Evolutionary conservation across 495 filamentous ascomycete species (phyloP).

Genomic region (Rhypophila decipiens): DNA sequence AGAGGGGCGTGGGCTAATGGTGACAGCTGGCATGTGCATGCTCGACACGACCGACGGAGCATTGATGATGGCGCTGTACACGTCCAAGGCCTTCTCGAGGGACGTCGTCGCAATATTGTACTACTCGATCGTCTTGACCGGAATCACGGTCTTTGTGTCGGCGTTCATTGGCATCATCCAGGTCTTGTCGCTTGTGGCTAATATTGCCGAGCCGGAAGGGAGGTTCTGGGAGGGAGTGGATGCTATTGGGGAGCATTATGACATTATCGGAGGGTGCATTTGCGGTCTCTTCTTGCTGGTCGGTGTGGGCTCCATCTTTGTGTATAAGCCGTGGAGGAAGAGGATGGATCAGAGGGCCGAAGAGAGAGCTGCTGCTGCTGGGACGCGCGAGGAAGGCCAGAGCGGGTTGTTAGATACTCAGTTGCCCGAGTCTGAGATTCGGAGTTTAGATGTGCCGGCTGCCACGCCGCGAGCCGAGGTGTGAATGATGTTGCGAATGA

Average conservation of each 20-base stretch:
- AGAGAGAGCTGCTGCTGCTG: neutral
- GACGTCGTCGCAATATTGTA: conserved; percentile 86
- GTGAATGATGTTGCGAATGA: too few relatives aligned
- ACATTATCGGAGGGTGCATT: conserved; percentile 79
- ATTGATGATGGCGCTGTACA: conserved; percentile 92
- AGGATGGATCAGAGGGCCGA: conserved; percentile 23
- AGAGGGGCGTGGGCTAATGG: conserved; percentile 6
- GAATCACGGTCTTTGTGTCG: conserved; percentile 81
- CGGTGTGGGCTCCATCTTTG: conserved; percentile 60
- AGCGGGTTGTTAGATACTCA: too few relatives aligned
- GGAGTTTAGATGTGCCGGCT: too few relatives aligned
- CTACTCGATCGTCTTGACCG: conserved; percentile 86
- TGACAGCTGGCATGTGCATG: conserved; percentile 76
- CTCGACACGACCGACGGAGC: conserved; percentile 88
- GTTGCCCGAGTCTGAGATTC: too few relatives aligned
- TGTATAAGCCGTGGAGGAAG: conserved; percentile 73
- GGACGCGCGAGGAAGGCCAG: too few relatives aligned
- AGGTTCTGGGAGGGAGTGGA: conserved; percentile 83
- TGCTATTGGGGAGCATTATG: conserved; percentile 70
- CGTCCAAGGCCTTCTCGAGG: conserved; percentile 61
- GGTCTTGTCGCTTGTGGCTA: conserved; percentile 66
- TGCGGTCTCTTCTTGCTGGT: conserved; percentile 77
- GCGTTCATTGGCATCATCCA: conserved; percentile 82
- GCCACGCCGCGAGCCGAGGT: too few relatives aligned
- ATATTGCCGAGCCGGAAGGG: conserved; percentile 66